These are phyloP conservation scores for Lachancea quebecensis DNA, from an alignment of 805 yeast genomes.

Conservation along the genomic window DNA sequence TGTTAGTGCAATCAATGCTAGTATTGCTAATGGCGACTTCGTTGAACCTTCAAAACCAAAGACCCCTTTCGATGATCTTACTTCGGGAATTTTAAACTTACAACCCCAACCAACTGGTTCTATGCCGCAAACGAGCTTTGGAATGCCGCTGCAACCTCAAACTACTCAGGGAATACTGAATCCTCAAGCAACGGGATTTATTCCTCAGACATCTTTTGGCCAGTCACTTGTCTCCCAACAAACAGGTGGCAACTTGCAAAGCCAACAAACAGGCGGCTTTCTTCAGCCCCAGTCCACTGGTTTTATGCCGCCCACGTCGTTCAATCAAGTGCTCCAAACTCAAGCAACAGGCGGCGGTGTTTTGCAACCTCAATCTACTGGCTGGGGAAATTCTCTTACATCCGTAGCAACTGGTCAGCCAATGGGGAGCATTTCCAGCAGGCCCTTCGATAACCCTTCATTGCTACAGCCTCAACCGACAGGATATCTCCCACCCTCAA, in stretches of 20 bases:
- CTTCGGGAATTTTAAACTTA: constrained; percentile 18
- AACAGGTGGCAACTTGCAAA: constrained; percentile 18
- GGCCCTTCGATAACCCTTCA: constrained; percentile 21
- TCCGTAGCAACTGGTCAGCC: constrained; percentile 31
- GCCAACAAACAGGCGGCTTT: constrained; percentile 40
- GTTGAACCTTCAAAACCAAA: constrained; percentile 12
- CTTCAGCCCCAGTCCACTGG: constrained; percentile 22
- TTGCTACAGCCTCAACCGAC: constrained; percentile 58
- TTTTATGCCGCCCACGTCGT: constrained; percentile 24
- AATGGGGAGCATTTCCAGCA: constrained; percentile 41
- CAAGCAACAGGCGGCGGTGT: constrained; percentile 13
- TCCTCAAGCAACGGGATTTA: constrained; percentile 37
- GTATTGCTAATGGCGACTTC: constrained; percentile 50
- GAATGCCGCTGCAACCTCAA: constrained; percentile 31
- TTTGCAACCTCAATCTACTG: constrained; percentile 37
- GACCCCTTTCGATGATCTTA: constrained; percentile 38
- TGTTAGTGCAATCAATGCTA: constrained; percentile 80
- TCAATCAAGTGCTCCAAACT: constrained; percentile 22
- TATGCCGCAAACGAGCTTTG: constrained; percentile 34
- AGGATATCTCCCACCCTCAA: constrained; percentile 50
- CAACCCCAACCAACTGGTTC: constrained; percentile 37
- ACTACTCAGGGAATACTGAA: constrained; percentile 33
- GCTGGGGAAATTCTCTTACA: constrained; percentile 14
- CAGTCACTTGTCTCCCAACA: constrained; percentile 23
- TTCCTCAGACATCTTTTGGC: constrained; percentile 35